phyloP scores from a whole-genome alignment of 805 yeast species.

The Saccharomycopsis fibuligera region DNA sequence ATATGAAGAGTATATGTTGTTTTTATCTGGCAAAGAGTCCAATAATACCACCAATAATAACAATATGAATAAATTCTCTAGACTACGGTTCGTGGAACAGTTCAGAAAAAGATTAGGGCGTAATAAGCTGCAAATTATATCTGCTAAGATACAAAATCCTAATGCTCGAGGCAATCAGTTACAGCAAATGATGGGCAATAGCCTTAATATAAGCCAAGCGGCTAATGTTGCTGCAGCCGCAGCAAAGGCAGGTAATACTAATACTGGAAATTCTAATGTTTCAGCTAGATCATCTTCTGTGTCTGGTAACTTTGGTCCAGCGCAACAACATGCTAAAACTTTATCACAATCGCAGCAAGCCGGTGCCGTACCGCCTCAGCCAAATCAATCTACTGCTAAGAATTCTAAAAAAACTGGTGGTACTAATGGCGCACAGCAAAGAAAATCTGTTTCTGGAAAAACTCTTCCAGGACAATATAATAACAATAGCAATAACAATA shows the following conservation, averaged over 20 bases:
- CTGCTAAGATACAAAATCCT: slow-evolving; percentile 23
- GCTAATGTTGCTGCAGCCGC: slow-evolving; percentile 25
- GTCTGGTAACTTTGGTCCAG: neutral
- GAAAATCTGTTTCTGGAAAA: slow-evolving; percentile 27
- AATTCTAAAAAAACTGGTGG: slow-evolving; percentile 11
- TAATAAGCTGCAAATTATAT: slow-evolving; percentile 37
- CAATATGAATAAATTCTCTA: slow-evolving; percentile 61
- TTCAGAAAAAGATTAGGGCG: slow-evolving; percentile 63
- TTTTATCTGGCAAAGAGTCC: slow-evolving; percentile 40
- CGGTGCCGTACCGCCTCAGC: neutral
- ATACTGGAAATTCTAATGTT: too few relatives aligned
- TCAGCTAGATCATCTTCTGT: neutral
- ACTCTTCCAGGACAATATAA: slow-evolving; percentile 27
- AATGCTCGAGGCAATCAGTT: slow-evolving; percentile 6
- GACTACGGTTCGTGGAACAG: slow-evolving; percentile 84
- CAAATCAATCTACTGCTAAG: neutral
- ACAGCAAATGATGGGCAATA: slow-evolving; percentile 9
- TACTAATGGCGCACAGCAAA: slow-evolving; percentile 2
- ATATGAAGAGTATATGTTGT: slow-evolving; percentile 84
- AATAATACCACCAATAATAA: slow-evolving; percentile 22
- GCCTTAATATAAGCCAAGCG: neutral
- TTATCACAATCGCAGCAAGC: too few relatives aligned
- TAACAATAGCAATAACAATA: slow-evolving; percentile 1
- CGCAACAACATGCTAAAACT: too few relatives aligned
- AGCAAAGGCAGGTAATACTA: slow-evolving; percentile 23